phyloP scores from a whole-genome alignment of 805 yeast genomes.

The Henningerozyma blattae region DNA sequence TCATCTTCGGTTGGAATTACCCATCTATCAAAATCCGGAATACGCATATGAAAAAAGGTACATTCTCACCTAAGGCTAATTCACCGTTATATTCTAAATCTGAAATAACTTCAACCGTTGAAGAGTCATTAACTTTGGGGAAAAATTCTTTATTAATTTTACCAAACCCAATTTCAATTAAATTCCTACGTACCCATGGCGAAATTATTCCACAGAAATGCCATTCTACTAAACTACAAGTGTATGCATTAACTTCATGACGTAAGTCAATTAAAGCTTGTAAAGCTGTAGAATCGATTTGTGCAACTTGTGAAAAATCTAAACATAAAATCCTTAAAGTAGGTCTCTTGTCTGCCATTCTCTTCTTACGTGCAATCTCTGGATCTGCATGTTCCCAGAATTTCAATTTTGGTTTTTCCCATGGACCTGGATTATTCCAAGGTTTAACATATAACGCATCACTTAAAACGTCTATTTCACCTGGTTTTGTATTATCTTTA shows the following conservation, averaged over 20 bases:
- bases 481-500: constrained; percentile 47
- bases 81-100: constrained; percentile 22
- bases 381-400: constrained; percentile 15
- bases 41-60: constrained; percentile 26
- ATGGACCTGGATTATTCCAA: constrained; percentile 78
- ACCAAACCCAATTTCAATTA: constrained; percentile 71
- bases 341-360: constrained; percentile 43
- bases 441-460: constrained; percentile 42
- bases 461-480: constrained; percentile 31
- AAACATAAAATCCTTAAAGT: constrained; percentile 57
- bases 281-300: constrained; percentile 67
- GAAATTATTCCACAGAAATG: constrained; percentile 79
- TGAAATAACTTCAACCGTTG: too few species aligned
- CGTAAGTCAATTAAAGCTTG: constrained; percentile 69
- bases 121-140: too few species aligned
- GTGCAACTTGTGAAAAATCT: constrained; percentile 70
- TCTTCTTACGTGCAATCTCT: constrained; percentile 4
- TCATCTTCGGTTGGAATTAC: too few species aligned
- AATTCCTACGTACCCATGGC: constrained; percentile 77
- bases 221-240: constrained; percentile 76
- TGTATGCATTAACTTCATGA: constrained; percentile 57
- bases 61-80: too few species aligned
- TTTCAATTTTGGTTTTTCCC: constrained; percentile 28
- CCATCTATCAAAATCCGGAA: constrained; percentile 26
- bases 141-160: constrained; percentile 34